Conservation (phyloP, 768 basidiomycete species). For the Russula griseocarnosa region DNA sequence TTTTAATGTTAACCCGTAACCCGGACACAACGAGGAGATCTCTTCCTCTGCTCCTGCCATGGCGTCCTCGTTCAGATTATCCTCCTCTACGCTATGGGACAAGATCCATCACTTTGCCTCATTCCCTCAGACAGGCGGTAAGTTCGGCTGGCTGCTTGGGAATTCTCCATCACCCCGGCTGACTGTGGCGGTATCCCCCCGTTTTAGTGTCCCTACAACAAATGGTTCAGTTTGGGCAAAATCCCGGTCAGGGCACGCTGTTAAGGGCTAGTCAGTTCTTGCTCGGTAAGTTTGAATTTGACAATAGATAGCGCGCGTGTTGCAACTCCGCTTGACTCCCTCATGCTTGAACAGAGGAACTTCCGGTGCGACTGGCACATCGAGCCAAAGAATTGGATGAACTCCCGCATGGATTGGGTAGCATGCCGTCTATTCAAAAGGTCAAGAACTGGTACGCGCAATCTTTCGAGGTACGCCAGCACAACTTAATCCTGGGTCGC, state of each 20-base stretch:
- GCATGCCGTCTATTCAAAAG: constrained; percentile 88
- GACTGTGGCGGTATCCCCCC: not conserved
- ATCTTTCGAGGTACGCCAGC: constrained; percentile 79
- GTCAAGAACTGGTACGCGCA: constrained; percentile 99
- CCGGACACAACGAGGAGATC: not conserved
- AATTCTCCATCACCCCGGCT: not conserved
- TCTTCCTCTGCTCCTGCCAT: constrained; percentile 29
- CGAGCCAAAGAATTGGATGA: constrained; percentile 94
- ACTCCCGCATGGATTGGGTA: constrained; percentile 84
- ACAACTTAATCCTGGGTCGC: not conserved
- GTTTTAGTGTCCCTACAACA: constrained; percentile 87
- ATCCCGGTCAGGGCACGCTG: constrained; percentile 90
- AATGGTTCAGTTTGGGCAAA: constrained; percentile 97
- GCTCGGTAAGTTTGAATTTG: constrained; percentile 46
- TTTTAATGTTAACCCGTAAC: not conserved
- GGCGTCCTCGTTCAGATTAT: constrained; percentile 60
- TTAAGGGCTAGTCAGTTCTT: constrained; percentile 90
- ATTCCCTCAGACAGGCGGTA: constrained; percentile 90
- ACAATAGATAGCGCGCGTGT: not conserved
- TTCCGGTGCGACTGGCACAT: constrained; percentile 92
- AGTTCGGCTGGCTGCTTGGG: constrained; percentile 30
- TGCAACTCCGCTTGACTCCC: not conserved
- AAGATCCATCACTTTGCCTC: constrained; percentile 87
- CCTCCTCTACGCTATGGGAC: constrained; percentile 76
- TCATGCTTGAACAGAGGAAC: constrained; percentile 59